Percentiles rank a stretch among this genome's conserved stretches.
Conservation (phyloP, 768 basidiomycete genomes). For the Cystofilobasidium bisporidii region DNA sequence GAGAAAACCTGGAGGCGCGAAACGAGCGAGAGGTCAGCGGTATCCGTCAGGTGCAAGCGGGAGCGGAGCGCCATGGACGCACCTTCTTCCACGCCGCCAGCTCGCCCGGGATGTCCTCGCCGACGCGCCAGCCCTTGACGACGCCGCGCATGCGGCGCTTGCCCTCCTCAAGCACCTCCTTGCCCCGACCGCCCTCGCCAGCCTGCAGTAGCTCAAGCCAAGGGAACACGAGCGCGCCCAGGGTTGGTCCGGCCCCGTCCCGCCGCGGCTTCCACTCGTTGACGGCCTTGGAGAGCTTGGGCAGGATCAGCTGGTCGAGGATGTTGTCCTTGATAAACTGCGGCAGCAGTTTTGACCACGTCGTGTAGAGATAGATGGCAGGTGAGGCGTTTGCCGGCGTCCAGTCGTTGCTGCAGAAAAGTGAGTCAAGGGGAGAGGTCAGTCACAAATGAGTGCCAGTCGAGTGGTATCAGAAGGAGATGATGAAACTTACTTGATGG, state of each 20-base stretch:
- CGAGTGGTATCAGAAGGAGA: too few species aligned
- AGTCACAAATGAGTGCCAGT: not conserved
- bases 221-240: slow-evolving; percentile 81
- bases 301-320: slow-evolving; percentile 87
- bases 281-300: slow-evolving; percentile 77
- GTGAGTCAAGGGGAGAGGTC: too few species aligned
- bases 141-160: slow-evolving; percentile 72
- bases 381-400: slow-evolving; percentile 59
- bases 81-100: slow-evolving; percentile 73
- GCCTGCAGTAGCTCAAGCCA: slow-evolving; percentile 71
- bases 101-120: slow-evolving; percentile 66
- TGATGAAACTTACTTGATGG: slow-evolving; percentile 55
- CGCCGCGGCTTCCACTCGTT: slow-evolving; percentile 64
- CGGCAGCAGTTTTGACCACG: slow-evolving; percentile 79
- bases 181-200: slow-evolving; percentile 59
- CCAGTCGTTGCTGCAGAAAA: slow-evolving; percentile 68
- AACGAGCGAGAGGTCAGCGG: slow-evolving; percentile 8
- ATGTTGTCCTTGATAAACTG: slow-evolving; percentile 88
- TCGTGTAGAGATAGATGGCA: slow-evolving; percentile 72
- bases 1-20: slow-evolving; percentile 55
- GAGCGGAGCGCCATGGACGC: slow-evolving; percentile 36
- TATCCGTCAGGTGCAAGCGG: not conserved
- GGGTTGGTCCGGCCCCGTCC: slow-evolving; percentile 45
- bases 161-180: slow-evolving; percentile 76
- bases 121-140: slow-evolving; percentile 62